Percentiles rank a stretch among this genome's conserved stretches.
phyloP scores from a whole-genome alignment of 2,329 filamentous ascomycete genomes.

The Triangularia verruculosa region DNA sequence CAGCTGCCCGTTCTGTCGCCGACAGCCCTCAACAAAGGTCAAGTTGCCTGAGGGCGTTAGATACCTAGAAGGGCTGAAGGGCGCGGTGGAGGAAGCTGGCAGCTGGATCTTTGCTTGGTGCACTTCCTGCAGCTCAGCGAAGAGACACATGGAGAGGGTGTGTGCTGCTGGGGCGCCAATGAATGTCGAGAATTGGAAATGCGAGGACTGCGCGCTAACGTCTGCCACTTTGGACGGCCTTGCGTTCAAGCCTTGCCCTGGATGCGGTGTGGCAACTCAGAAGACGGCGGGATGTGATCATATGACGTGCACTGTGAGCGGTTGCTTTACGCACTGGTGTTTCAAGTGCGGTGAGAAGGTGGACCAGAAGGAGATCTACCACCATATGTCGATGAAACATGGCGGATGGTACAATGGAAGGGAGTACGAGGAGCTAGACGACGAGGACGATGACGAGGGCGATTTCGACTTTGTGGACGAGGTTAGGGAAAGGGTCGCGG shows the following conservation, averaged over 20 bases:
- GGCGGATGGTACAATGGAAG: conserved; percentile 30
- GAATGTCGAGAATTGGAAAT: conserved; percentile 40
- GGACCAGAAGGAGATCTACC: conserved; percentile 33
- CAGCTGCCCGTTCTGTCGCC: conserved; percentile 49
- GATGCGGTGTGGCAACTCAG: conserved; percentile 40
- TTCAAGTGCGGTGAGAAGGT: conserved; percentile 42
- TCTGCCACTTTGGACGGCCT: conserved; percentile 29
- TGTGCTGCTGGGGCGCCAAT: conserved; percentile 42
- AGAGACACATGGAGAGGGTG: conserved; percentile 40
- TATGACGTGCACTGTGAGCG: conserved; percentile 37
- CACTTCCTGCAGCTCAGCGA: conserved; percentile 40
- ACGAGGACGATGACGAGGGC: neutral
- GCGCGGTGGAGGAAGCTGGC: conserved; percentile 40
- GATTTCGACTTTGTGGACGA: neutral
- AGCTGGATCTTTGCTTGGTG: conserved; percentile 51
- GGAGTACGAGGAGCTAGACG: conserved; percentile 14
- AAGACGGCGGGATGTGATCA: conserved; percentile 48
- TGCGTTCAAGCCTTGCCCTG: conserved; percentile 41
- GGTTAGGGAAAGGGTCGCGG: neutral
- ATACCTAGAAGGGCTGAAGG: conserved; percentile 36
- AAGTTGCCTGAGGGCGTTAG: conserved; percentile 36
- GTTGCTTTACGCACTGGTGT: conserved; percentile 45
- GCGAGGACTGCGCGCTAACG: conserved; percentile 37
- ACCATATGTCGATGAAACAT: conserved; percentile 37
- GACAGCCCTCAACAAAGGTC: conserved; percentile 38